A percentile compares a stretch with the other conserved stretches of the same genome.
Conservation (phyloP, 208 protist species). For the Trypanosomatidae sp. region DNA sequence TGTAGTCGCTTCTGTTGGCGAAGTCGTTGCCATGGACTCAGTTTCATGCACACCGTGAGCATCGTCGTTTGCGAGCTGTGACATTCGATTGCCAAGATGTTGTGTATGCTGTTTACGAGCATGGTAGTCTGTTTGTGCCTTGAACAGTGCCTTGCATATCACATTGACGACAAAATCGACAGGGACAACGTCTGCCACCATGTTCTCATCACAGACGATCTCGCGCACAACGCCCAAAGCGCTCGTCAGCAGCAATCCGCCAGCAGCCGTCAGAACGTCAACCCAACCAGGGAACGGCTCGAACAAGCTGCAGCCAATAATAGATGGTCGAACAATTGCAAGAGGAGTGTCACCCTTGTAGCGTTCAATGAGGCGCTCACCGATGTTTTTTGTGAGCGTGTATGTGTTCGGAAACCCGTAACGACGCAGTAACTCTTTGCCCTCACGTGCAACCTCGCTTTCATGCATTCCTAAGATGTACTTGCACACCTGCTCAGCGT, state of each 20-base stretch:
- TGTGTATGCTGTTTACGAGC: too few relatives aligned
- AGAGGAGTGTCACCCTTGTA: constrained; percentile 50
- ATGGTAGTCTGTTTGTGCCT: constrained; percentile 28
- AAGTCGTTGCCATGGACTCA: too few relatives aligned
- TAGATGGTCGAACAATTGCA: constrained; percentile 74
- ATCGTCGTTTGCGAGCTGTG: too few relatives aligned
- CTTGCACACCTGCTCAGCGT: constrained; percentile 66
- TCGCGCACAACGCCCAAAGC: constrained; percentile 57
- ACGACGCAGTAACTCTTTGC: constrained; percentile 24
- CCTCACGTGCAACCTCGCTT: constrained; percentile 22
- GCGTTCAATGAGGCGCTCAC: constrained; percentile 50
- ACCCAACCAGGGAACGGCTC: constrained; percentile 80
- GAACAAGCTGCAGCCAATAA: constrained; percentile 56
- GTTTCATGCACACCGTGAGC: too few relatives aligned
- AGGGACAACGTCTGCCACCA: constrained; percentile 63
- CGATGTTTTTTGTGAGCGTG: constrained; percentile 81
- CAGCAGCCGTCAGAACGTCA: constrained; percentile 68
- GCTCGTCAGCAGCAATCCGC: constrained; percentile 52
- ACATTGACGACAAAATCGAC: constrained; percentile 78
- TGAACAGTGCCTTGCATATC: constrained; percentile 75
- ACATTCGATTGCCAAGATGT: too few relatives aligned
- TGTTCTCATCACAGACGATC: constrained; percentile 16
- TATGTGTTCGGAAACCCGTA: constrained; percentile 84
- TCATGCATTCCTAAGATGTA: constrained; percentile 46
- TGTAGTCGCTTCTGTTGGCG: too few relatives aligned